Evolutionary conservation across 2,329 filamentous ascomycete genomes (phyloP).

Genomic region (Xylariaceae sp.): DNA sequence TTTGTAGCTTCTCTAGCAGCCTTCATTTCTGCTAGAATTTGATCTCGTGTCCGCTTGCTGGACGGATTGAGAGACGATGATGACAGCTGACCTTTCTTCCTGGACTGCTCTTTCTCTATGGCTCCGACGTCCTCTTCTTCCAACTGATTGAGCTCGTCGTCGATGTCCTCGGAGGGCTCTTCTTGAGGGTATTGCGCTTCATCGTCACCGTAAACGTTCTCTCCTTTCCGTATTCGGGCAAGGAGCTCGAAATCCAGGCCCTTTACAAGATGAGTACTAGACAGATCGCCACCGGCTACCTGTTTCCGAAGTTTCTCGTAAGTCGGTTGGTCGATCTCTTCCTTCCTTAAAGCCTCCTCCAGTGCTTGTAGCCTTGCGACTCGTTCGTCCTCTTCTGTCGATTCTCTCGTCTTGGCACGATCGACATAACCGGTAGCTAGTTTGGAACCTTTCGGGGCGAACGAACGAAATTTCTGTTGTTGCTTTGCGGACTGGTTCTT

Average conservation of each 20-base stretch:
- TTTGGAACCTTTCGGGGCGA: conserved; percentile 77
- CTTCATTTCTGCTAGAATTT: conserved; percentile 65
- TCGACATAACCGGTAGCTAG: conserved; percentile 80
- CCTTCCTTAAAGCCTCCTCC: conserved; percentile 76
- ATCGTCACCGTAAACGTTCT: conserved; percentile 55
- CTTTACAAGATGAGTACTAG: conserved; percentile 83
- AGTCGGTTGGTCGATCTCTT: conserved; percentile 74
- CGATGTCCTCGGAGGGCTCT: conserved; percentile 46
- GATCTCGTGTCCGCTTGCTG: conserved; percentile 60
- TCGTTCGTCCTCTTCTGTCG: conserved; percentile 49
- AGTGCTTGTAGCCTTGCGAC: conserved; percentile 70
- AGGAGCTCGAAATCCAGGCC: conserved; percentile 83
- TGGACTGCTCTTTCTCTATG: conserved; percentile 47
- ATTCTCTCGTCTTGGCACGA: conserved; percentile 63
- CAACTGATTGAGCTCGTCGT: conserved; percentile 62
- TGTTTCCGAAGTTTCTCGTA: conserved; percentile 73
- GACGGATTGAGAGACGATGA: conserved; percentile 49
- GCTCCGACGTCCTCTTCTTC: conserved; percentile 52
- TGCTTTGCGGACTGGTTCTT: conserved; percentile 56
- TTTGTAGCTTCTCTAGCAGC: conserved; percentile 59
- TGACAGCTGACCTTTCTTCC: conserved; percentile 60
- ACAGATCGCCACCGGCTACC: conserved; percentile 77
- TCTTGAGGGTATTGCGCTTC: conserved; percentile 28
- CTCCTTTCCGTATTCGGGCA: conserved; percentile 63
- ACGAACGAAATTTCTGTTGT: conserved; percentile 71